Evolutionary conservation across 345 rosid genomes (phyloP).

Genomic region (Salix caprea): DNA sequence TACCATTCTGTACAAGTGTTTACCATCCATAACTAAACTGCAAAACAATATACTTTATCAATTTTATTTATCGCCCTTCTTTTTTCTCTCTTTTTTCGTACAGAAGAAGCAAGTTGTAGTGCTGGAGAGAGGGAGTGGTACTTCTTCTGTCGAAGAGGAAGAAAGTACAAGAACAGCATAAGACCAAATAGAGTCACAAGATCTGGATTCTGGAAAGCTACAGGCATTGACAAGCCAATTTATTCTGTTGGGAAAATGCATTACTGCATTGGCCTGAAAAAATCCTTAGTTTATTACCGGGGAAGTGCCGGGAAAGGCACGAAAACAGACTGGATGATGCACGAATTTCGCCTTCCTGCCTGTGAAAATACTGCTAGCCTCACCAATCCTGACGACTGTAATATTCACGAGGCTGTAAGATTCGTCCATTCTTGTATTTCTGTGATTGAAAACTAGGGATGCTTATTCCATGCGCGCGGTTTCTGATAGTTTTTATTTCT

Average conservation of each 20-base stretch:
- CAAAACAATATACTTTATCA: background rate
- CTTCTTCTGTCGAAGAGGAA: constrained; percentile 46
- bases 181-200: constrained; percentile 55
- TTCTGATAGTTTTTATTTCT: background rate
- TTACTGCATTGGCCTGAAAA: constrained; percentile 41
- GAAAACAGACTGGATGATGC: constrained; percentile 58
- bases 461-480: background rate
- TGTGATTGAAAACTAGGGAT: background rate
- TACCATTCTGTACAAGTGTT: background rate
- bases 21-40: background rate
- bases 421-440: background rate
- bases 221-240: constrained; percentile 49
- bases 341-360: constrained; percentile 47
- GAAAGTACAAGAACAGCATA: constrained; percentile 47
- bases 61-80: background rate
- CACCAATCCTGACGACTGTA: background rate
- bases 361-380: background rate
- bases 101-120: constrained; percentile 14
- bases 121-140: constrained; percentile 47
- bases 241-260: constrained; percentile 11
- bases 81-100: background rate
- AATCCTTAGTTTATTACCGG: constrained; percentile 43
- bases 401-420: constrained; percentile 25
- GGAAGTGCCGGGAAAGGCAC: constrained; percentile 56
- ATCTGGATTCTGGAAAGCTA: constrained; percentile 60